These are phyloP conservation scores for Euphorbia peplus DNA, from an alignment of 345 rosid genomes.

Conservation along the genomic window DNA sequence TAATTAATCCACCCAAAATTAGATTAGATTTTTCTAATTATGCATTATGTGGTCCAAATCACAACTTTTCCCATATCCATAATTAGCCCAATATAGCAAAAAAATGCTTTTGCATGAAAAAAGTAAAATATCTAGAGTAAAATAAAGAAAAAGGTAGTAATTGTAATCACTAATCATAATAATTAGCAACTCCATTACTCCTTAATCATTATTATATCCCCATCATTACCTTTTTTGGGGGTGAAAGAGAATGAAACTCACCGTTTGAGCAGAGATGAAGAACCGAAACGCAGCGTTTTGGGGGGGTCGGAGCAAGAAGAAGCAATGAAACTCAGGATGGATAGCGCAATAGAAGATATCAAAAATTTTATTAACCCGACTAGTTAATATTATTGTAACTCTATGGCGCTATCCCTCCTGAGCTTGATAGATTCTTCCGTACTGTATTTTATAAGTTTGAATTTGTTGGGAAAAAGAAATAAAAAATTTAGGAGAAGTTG, in stretches of 20 bases:
- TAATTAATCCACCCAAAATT: no score
- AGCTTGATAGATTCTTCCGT: slow-evolving; percentile 66
- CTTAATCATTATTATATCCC: slow-evolving; percentile 1
- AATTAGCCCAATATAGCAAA: neutral
- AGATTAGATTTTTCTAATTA: no score
- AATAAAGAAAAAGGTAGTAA: no score
- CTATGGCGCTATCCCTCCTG: slow-evolving; percentile 87
- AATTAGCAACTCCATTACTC: neutral
- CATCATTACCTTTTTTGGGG: neutral
- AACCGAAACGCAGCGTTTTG: no score
- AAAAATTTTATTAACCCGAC: neutral
- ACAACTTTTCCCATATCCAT: neutral
- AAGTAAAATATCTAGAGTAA: neutral
- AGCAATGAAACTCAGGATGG: slow-evolving; percentile 81
- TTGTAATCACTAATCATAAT: no score
- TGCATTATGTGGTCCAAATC: slow-evolving; percentile 1
- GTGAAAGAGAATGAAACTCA: neutral
- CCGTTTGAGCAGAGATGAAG: neutral
- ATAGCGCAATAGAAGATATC: slow-evolving; percentile 41
- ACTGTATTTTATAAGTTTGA: no score
- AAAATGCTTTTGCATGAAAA: neutral
- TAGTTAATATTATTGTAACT: no score
- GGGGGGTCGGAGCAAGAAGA: slow-evolving; percentile 56
- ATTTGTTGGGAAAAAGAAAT: no score
- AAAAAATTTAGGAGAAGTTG: no score